Conservation (phyloP, 345 rosid genomes). For the Schrenkiella parvula region DNA sequence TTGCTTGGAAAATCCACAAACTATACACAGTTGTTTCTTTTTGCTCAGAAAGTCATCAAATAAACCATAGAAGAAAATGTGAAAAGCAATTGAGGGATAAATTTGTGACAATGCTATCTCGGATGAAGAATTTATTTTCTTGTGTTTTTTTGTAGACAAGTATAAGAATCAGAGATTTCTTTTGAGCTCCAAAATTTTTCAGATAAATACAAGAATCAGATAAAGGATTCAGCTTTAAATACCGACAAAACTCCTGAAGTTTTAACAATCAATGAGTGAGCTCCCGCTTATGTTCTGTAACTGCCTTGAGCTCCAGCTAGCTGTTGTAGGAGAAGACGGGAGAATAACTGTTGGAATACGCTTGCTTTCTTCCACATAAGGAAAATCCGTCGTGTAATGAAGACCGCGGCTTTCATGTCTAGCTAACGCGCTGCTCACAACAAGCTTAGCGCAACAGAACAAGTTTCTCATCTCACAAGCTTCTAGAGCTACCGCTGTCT, state of each 20-base stretch:
- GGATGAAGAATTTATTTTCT: background rate
- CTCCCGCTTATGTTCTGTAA: conserved; percentile 40
- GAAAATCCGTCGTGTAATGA: conserved; percentile 86
- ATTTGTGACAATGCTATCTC: background rate
- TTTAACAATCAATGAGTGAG: conserved; percentile 26
- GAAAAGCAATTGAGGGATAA: background rate
- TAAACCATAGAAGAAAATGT: conserved; percentile 2
- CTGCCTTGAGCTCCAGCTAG: conserved; percentile 88
- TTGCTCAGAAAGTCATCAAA: background rate
- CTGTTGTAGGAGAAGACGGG: conserved; percentile 52
- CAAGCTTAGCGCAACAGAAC: conserved; percentile 89
- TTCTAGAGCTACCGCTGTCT: conserved; percentile 75
- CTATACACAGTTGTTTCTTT: background rate
- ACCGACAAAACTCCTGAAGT: background rate
- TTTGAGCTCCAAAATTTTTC: background rate
- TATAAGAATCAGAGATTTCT: background rate
- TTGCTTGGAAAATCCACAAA: background rate
- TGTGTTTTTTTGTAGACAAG: conserved; percentile 1
- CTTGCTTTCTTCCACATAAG: conserved; percentile 78
- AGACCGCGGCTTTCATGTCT: conserved; percentile 97
- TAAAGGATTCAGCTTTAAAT: background rate
- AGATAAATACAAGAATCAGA: background rate
- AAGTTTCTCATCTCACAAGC: conserved; percentile 97
- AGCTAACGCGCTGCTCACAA: conserved; percentile 80
- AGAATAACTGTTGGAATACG: conserved; percentile 82